Conservation (phyloP, 768 basidiomycete species). For the Terana coerulea region DNA sequence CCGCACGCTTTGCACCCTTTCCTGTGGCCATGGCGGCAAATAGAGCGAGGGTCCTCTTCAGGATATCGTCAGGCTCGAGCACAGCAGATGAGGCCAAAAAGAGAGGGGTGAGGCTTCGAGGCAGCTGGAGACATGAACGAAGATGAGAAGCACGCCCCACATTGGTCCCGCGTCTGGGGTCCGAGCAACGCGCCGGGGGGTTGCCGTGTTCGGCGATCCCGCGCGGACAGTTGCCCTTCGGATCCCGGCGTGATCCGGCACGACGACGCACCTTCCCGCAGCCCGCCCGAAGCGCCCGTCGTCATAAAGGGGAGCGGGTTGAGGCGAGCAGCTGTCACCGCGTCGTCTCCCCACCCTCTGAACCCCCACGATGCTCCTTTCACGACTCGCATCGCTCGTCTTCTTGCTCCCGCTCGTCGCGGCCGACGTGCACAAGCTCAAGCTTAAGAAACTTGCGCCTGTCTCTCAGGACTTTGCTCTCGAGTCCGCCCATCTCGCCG, state of each 20-base stretch:
- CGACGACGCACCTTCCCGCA: slow-evolving; percentile 1
- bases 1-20: slow-evolving; percentile 11
- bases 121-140: background rate
- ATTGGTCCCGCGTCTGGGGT: too few species aligned
- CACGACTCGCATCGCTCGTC: slow-evolving; percentile 36
- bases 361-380: slow-evolving; percentile 35
- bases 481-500: slow-evolving; percentile 82
- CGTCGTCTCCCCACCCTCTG: slow-evolving; percentile 15
- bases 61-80: background rate
- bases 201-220: slow-evolving; percentile 3
- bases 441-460: slow-evolving; percentile 80
- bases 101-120: background rate
- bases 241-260: background rate
- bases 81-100: background rate
- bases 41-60: background rate
- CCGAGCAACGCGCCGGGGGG: slow-evolving; percentile 1
- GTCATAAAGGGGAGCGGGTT: slow-evolving; percentile 11
- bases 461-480: slow-evolving; percentile 58
- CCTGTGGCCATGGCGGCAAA: slow-evolving; percentile 12
- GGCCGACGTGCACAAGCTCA: slow-evolving; percentile 73
- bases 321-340: slow-evolving; percentile 2
- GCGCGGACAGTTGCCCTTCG: background rate
- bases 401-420: slow-evolving; percentile 47
- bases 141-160: background rate
- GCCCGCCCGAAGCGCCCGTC: slow-evolving; percentile 2